Evolutionary conservation across 2,329 filamentous ascomycete species (phyloP).

Genomic region (Cordyceps javanica): DNA sequence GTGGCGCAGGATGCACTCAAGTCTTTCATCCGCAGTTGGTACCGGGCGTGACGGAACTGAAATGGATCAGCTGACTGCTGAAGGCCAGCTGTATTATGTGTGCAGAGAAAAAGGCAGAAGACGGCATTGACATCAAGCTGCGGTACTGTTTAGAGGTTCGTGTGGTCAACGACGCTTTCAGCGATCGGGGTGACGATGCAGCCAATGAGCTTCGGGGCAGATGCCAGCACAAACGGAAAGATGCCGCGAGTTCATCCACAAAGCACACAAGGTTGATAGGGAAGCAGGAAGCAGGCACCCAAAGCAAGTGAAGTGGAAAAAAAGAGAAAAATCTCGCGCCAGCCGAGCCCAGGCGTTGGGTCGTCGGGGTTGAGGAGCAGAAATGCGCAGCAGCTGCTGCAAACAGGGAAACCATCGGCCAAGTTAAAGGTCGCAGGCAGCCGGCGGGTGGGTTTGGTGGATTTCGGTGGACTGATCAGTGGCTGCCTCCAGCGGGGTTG

Average conservation of each 20-base stretch:
- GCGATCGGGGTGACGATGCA: background rate
- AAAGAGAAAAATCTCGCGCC: background rate
- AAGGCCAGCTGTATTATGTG: background rate
- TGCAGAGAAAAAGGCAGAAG: background rate
- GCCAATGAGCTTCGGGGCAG: background rate
- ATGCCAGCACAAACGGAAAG: background rate
- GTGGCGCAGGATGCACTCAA: background rate
- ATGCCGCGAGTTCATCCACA: no score
- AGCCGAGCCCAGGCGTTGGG: background rate
- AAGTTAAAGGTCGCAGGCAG: background rate
- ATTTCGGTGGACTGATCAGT: no score
- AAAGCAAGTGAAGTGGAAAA: no score
- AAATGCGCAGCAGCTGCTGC: background rate
- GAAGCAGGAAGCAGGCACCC: background rate
- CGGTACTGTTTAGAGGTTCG: background rate
- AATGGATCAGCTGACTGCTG: background rate
- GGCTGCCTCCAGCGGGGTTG: background rate
- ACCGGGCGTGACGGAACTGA: background rate
- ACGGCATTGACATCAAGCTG: background rate
- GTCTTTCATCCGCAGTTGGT: background rate
- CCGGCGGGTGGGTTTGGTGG: no score
- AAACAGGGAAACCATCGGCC: background rate
- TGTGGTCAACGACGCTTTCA: background rate
- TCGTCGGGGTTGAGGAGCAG: background rate
- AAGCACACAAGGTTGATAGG: background rate